A percentile compares a stretch with the other conserved stretches of the same genome.
phyloP scores from a whole-genome alignment of 2,329 filamentous ascomycete genomes.

The Epichloe aotearoae region DNA sequence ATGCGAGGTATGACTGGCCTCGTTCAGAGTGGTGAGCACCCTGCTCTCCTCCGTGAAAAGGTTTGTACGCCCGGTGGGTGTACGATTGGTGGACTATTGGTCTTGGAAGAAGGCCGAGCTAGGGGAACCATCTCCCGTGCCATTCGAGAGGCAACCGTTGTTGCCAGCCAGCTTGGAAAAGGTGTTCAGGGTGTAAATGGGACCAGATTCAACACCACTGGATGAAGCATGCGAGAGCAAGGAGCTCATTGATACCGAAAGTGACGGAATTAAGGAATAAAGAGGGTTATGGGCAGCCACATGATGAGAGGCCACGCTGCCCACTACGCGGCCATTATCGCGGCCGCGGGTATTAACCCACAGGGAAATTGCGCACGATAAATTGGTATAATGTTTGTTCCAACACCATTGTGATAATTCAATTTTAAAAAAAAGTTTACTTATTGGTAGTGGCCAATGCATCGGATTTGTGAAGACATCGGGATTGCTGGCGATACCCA shows the following conservation, averaged over 20 bases:
- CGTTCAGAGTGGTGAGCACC: constrained; percentile 60
- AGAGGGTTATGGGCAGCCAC: too few relatives aligned
- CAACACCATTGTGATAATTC: too few relatives aligned
- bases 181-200: constrained; percentile 25
- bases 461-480: too few relatives aligned
- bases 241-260: neutral
- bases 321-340: too few relatives aligned
- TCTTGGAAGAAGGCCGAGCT: constrained; percentile 59
- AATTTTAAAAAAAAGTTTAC: too few relatives aligned
- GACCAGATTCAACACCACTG: constrained; percentile 12
- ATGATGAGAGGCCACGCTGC: too few relatives aligned
- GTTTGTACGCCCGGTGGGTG: constrained; percentile 68
- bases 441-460: too few relatives aligned
- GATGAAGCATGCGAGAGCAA: neutral
- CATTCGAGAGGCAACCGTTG: constrained; percentile 55
- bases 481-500: too few relatives aligned
- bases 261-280: neutral
- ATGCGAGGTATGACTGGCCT: constrained; percentile 62
- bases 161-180: constrained; percentile 48
- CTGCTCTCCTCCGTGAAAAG: constrained; percentile 60
- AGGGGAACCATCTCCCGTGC: constrained; percentile 55
- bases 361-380: too few relatives aligned
- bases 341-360: too few relatives aligned
- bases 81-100: constrained; percentile 60
- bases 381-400: too few relatives aligned